phyloP scores from a whole-genome alignment of 2,329 filamentous ascomycete species.

The Fusarium sp. region DNA sequence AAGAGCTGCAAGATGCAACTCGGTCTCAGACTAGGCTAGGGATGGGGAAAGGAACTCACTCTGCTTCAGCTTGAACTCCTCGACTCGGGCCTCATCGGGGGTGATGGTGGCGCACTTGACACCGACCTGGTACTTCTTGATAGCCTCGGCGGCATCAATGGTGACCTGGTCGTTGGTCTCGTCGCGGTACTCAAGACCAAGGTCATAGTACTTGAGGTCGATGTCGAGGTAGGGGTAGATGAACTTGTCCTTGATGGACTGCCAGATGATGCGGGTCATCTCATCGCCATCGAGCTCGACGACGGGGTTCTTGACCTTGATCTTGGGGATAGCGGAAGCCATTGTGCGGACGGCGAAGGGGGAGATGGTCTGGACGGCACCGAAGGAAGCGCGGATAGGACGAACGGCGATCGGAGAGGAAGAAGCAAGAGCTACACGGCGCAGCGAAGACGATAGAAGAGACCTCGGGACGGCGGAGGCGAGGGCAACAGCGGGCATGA shows the following conservation, averaged over 20 bases:
- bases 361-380: slow-evolving; percentile 57
- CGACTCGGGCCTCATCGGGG: slow-evolving; percentile 93
- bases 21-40: slow-evolving; percentile 3
- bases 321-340: slow-evolving; percentile 76
- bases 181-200: slow-evolving; percentile 94
- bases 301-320: slow-evolving; percentile 99
- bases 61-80: slow-evolving; percentile 99
- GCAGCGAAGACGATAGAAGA: slow-evolving; percentile 48
- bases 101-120: slow-evolving; percentile 99
- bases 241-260: slow-evolving; percentile 99
- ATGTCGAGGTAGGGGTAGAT: slow-evolving; percentile 96
- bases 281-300: slow-evolving; percentile 95
- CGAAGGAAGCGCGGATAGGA: slow-evolving; percentile 61
- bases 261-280: slow-evolving; percentile 99
- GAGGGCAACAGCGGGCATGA: slow-evolving; percentile 46
- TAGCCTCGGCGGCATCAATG: slow-evolving; percentile 92
- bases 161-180: slow-evolving; percentile 97
- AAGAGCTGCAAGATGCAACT: slow-evolving; percentile 31
- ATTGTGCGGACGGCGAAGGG: slow-evolving; percentile 75
- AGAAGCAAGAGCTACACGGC: slow-evolving; percentile 44
- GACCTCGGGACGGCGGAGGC: slow-evolving; percentile 48
- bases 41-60: slow-evolving; percentile 68
- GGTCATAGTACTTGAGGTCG: slow-evolving; percentile 97
- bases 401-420: slow-evolving; percentile 43
- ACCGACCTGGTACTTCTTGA: slow-evolving; percentile 98